These are phyloP conservation scores for Skeletonema grethae DNA, from an alignment of 108 stramenopile species.

Conservation along the genomic window DNA sequence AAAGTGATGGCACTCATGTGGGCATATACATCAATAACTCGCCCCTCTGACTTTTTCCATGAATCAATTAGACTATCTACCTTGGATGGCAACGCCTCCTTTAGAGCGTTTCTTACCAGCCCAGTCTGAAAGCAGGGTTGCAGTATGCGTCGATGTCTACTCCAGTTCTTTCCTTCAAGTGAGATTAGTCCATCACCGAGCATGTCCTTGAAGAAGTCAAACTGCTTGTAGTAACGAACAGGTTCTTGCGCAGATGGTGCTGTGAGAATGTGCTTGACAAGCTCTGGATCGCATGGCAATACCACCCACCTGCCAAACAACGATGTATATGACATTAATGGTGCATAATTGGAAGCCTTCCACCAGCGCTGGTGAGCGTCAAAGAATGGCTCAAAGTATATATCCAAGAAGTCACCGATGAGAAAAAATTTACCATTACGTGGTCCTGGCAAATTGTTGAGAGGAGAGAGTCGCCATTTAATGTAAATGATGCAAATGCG, in stretches of 20 bases:
- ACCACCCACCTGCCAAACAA: conserved; percentile 30
- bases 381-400: conserved; percentile 36
- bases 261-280: conserved; percentile 36
- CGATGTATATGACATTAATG: conserved; percentile 41
- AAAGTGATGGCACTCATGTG: conserved; percentile 54
- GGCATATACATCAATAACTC: conserved; percentile 46
- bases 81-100: conserved; percentile 15
- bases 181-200: conserved; percentile 51
- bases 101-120: conserved; percentile 34
- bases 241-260: conserved; percentile 32
- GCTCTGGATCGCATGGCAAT: conserved; percentile 32
- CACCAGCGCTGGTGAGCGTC: conserved; percentile 42
- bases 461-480: neutral
- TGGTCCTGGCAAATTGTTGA: conserved; percentile 18
- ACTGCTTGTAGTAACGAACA: conserved; percentile 32
- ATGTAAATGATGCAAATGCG: neutral
- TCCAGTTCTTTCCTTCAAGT: conserved; percentile 53
- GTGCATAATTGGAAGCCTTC: conserved; percentile 28
- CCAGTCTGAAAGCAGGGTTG: conserved; percentile 51
- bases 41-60: conserved; percentile 37
- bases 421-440: conserved; percentile 18
- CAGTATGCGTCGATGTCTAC: conserved; percentile 53
- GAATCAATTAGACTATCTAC: conserved; percentile 28
- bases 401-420: conserved; percentile 26
- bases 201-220: conserved; percentile 16